phyloP scores from a whole-genome alignment of 1,284 basidiomycete genomes.

The Cryptococcus hybrid region DNA sequence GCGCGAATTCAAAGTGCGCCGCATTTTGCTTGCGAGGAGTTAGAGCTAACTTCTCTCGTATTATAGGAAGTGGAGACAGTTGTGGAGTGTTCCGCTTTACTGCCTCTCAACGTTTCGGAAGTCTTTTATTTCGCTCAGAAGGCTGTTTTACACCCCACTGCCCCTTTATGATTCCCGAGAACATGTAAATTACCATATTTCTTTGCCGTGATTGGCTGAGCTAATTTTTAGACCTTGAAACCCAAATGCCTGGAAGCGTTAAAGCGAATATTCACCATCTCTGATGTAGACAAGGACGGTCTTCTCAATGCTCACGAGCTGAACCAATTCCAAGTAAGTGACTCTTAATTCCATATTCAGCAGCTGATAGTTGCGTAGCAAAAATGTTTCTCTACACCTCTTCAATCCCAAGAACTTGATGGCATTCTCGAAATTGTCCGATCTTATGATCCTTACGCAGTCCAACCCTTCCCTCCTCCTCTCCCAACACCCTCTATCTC shows the following conservation, averaged over 20 bases:
- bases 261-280: slow-evolving; percentile 91
- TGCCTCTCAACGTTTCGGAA: slow-evolving; percentile 90
- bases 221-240: slow-evolving; percentile 70
- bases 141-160: slow-evolving; percentile 94
- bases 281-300: slow-evolving; percentile 92
- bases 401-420: slow-evolving; percentile 90
- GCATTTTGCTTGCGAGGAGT: neutral
- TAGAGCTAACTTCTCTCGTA: neutral
- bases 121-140: slow-evolving; percentile 99
- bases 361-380: slow-evolving; percentile 55
- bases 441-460: slow-evolving; percentile 57
- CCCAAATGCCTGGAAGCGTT: slow-evolving; percentile 87
- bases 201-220: neutral
- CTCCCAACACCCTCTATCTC: slow-evolving; percentile 27
- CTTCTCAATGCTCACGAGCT: slow-evolving; percentile 85
- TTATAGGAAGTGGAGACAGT: slow-evolving; percentile 93
- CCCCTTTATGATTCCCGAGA: slow-evolving; percentile 92
- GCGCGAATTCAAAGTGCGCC: slow-evolving; percentile 87
- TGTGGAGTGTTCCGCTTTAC: slow-evolving; percentile 90
- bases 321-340: slow-evolving; percentile 88
- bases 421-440: slow-evolving; percentile 84
- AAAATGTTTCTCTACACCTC: slow-evolving; percentile 91
- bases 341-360: neutral
- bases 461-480: slow-evolving; percentile 25
- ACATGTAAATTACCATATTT: slow-evolving; percentile 59